phyloP scores from a whole-genome alignment of 192 early-diverging fungal species.

The Chytriomyces sp. region DNA sequence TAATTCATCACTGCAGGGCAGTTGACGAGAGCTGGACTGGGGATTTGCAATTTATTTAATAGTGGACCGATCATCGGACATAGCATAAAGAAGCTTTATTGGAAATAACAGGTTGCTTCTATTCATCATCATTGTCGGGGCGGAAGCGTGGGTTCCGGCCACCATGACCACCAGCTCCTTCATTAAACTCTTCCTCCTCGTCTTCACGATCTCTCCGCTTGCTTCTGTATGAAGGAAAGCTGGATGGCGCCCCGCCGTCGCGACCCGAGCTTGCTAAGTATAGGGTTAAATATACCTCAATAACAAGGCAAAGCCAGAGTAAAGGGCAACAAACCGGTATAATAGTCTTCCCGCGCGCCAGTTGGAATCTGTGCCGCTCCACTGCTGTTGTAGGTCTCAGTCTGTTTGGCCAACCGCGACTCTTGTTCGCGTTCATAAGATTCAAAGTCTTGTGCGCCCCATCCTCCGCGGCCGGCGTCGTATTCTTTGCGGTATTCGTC shows the following conservation, averaged over 20 bases:
- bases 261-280: background rate
- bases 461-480: conserved; percentile 94
- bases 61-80: too few relatives aligned
- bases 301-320: background rate
- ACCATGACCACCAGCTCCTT: conserved; percentile 21
- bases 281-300: background rate
- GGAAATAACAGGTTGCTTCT: too few relatives aligned
- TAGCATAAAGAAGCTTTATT: too few relatives aligned
- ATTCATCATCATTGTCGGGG: conserved; percentile 14
- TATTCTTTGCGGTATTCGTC: conserved; percentile 95
- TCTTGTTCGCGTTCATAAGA: conserved; percentile 43
- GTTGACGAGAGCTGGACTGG: too few relatives aligned
- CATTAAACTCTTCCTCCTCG: conserved; percentile 38
- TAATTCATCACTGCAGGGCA: too few relatives aligned
- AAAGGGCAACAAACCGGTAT: background rate
- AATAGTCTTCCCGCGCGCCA: conserved; percentile 28
- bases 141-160: conserved; percentile 17
- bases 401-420: conserved; percentile 53
- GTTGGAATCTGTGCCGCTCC: conserved; percentile 23
- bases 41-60: too few relatives aligned
- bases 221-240: conserved; percentile 19
- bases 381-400: conserved; percentile 60
- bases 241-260: background rate
- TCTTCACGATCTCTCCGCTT: conserved; percentile 36
- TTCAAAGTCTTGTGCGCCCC: conserved; percentile 70